Evolutionary conservation across 805 yeast genomes (phyloP).

Genomic region (Wickerhamomyces pijperi): DNA sequence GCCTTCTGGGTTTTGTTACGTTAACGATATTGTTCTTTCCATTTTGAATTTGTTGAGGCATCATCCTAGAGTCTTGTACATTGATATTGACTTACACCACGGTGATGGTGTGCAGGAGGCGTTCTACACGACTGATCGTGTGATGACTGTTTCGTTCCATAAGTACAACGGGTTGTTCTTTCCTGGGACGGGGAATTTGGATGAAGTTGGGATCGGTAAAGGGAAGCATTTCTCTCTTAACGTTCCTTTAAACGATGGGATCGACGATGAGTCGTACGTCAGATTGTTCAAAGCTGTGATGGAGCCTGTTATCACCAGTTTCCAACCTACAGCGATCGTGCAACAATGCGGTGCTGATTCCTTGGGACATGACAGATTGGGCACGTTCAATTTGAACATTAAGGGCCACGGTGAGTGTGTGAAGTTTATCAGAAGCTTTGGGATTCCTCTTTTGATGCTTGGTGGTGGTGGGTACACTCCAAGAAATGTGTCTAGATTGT

Average conservation of each 20-base stretch:
- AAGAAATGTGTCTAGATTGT: constrained; percentile 83
- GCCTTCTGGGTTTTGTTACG: constrained; percentile 92
- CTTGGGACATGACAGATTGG: constrained; percentile 83
- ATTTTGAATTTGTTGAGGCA: constrained; percentile 75
- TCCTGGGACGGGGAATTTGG: constrained; percentile 93
- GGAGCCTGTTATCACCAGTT: constrained; percentile 83
- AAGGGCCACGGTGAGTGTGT: constrained; percentile 95
- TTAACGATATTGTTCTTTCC: constrained; percentile 87
- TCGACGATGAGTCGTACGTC: constrained; percentile 81
- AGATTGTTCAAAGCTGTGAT: constrained; percentile 72
- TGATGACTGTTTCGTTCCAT: constrained; percentile 94
- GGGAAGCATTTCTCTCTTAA: constrained; percentile 85
- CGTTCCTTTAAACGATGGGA: constrained; percentile 91
- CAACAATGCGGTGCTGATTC: constrained; percentile 98
- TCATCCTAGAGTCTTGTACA: constrained; percentile 86
- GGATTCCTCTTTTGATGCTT: constrained; percentile 78
- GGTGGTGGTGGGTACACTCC: constrained; percentile 99
- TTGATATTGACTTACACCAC: constrained; percentile 92
- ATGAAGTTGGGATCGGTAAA: constrained; percentile 79
- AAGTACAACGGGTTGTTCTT: constrained; percentile 89
- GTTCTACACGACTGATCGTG: constrained; percentile 87
- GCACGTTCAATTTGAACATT: constrained; percentile 87
- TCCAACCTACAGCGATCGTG: constrained; percentile 87
- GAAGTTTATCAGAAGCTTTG: constrained; percentile 76
- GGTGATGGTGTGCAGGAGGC: constrained; percentile 99